These are phyloP conservation scores for Phytophthora megakarya DNA, from an alignment of 352 stramenopile species.

Conservation along the genomic window DNA sequence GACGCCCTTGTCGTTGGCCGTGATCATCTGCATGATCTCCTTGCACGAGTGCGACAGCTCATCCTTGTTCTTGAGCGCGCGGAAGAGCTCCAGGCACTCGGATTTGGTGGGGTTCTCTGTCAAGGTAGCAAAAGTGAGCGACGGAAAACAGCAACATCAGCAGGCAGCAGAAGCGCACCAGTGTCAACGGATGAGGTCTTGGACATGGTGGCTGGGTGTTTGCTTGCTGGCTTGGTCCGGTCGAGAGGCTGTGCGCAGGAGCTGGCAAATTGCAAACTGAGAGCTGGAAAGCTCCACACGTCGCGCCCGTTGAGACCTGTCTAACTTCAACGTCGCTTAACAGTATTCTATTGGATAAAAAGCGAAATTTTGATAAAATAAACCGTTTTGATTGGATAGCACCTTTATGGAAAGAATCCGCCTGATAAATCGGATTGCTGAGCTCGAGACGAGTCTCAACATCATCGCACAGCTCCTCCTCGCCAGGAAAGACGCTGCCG, in stretches of 20 bases:
- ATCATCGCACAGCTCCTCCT: too few relatives aligned
- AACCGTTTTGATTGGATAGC: too few relatives aligned
- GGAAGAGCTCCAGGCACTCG: slow-evolving; percentile 78
- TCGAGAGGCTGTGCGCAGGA: slow-evolving; percentile 29
- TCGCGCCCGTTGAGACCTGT: slow-evolving; percentile 20
- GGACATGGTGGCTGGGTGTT: slow-evolving; percentile 26
- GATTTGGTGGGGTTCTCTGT: slow-evolving; percentile 43
- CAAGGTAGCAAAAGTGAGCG: background rate
- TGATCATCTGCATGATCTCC: slow-evolving; percentile 76
- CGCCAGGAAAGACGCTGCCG: too few relatives aligned
- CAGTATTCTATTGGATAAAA: slow-evolving; percentile 6
- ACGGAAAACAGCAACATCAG: background rate
- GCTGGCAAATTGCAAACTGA: slow-evolving; percentile 40
- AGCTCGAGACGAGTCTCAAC: too few relatives aligned
- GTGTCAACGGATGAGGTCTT: slow-evolving; percentile 48
- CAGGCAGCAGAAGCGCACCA: slow-evolving; percentile 25
- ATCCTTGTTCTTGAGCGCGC: slow-evolving; percentile 81
- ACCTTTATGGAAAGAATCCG: slow-evolving; percentile 15
- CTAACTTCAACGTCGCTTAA: slow-evolving; percentile 29
- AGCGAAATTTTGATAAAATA: background rate
- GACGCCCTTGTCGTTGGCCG: slow-evolving; percentile 64
- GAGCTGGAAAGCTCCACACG: slow-evolving; percentile 9
- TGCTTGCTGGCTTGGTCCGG: slow-evolving; percentile 11
- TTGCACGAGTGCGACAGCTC: slow-evolving; percentile 74
- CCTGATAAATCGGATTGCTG: too few relatives aligned